Conservation (phyloP, 1,139 yeast species). For the Protomyces arabidopsidicola region DNA sequence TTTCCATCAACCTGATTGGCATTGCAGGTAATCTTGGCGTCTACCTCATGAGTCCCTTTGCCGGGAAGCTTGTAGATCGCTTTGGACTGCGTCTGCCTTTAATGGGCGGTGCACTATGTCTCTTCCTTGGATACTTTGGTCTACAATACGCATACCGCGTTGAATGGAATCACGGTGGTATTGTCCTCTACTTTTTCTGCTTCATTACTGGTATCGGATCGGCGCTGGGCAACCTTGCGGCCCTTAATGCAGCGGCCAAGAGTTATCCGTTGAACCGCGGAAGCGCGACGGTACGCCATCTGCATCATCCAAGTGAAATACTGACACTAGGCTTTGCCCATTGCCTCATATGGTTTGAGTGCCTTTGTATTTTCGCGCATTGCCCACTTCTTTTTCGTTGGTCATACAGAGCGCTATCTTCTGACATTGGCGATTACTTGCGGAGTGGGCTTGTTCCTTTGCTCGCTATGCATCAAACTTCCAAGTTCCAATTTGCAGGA, state of each 20-base stretch:
- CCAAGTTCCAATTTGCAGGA: neutral
- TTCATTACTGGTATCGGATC: constrained; percentile 41
- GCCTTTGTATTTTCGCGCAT: constrained; percentile 42
- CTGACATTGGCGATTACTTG: constrained; percentile 35
- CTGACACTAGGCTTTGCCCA: constrained; percentile 37
- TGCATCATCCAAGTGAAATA: constrained; percentile 40
- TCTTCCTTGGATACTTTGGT: constrained; percentile 15
- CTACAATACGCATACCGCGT: constrained; percentile 6
- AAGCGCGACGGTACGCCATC: neutral
- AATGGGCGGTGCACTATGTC: constrained; percentile 5
- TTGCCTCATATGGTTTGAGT: constrained; percentile 46
- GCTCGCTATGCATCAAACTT: neutral
- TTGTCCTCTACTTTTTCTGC: constrained; percentile 30
- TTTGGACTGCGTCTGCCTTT: constrained; percentile 27
- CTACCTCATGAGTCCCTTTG: constrained; percentile 55
- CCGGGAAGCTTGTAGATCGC: constrained; percentile 45
- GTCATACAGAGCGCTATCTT: constrained; percentile 33
- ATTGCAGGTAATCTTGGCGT: constrained; percentile 58
- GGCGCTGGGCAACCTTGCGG: constrained; percentile 42
- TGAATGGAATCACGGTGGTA: neutral
- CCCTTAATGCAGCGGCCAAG: constrained; percentile 45
- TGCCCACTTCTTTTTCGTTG: constrained; percentile 37
- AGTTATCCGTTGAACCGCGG: constrained; percentile 37
- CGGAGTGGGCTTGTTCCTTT: constrained; percentile 2
- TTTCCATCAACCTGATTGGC: constrained; percentile 55